A percentile compares a stretch with the other conserved stretches of the same genome.
These are phyloP conservation scores for Salinomyces thailandicus DNA, from an alignment of 2,329 filamentous ascomycete species.

Conservation along the genomic window DNA sequence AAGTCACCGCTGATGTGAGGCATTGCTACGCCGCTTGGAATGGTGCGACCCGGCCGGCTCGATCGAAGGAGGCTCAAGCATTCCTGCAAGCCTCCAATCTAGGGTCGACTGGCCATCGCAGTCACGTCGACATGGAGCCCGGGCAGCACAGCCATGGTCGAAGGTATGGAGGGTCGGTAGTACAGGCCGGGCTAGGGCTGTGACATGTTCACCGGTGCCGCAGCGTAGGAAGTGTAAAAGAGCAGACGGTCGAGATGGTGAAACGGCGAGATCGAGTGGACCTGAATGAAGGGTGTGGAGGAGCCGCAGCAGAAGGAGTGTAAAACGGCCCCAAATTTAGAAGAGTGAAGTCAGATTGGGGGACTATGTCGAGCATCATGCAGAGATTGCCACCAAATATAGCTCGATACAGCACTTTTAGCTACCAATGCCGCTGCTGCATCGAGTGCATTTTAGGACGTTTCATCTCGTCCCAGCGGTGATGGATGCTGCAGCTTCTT, in stretches of 20 bases:
- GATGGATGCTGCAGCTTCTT: no score
- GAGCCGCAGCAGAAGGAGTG: slow-evolving; percentile 1
- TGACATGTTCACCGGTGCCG: slow-evolving; percentile 3
- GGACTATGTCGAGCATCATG: no score
- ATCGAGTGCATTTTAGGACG: background rate
- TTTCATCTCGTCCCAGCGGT: no score
- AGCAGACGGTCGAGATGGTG: slow-evolving; percentile 4
- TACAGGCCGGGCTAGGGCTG: background rate
- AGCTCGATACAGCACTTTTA: background rate
- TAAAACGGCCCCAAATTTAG: slow-evolving; percentile 1
- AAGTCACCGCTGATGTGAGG: slow-evolving; percentile 2
- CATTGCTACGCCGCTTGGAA: slow-evolving; percentile 4
- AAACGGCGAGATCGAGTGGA: slow-evolving; percentile 12
- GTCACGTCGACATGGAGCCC: background rate
- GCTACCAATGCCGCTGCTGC: background rate
- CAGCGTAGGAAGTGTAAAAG: slow-evolving; percentile 3
- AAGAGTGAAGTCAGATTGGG: background rate
- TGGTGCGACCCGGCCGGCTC: background rate
- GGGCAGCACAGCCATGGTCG: slow-evolving; percentile 7
- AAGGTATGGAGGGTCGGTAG: slow-evolving; percentile 3
- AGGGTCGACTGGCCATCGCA: slow-evolving; percentile 1
- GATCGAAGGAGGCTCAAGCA: background rate
- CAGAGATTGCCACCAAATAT: background rate
- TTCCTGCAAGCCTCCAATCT: slow-evolving; percentile 2
- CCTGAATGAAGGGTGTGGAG: background rate